A percentile compares a stretch with the other conserved stretches of the same genome.
Evolutionary conservation across 2,329 filamentous ascomycete genomes (phyloP).

Genomic region (Epichloe typhina): DNA sequence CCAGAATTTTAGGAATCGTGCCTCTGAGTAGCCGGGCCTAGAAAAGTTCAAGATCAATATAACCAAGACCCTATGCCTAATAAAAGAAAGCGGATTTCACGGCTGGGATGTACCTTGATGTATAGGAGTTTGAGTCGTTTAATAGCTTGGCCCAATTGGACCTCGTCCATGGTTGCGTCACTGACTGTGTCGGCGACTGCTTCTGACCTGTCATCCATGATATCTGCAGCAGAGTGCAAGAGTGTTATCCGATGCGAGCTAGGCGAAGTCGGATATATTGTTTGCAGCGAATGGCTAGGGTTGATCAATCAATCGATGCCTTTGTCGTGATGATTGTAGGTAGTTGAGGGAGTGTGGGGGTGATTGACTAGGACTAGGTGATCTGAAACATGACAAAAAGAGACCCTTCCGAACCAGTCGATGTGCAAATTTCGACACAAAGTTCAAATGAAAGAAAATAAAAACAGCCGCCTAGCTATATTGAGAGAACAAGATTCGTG

Average conservation of each 20-base stretch:
- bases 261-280: background rate
- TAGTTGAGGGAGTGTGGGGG: background rate
- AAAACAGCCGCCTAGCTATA: too few relatives aligned
- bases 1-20: slow-evolving; percentile 26
- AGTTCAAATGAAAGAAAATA: too few relatives aligned
- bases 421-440: too few relatives aligned
- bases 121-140: slow-evolving; percentile 40
- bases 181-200: background rate
- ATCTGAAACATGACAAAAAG: too few relatives aligned
- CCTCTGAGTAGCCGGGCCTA: slow-evolving; percentile 23
- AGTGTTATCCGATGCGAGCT: background rate
- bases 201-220: slow-evolving; percentile 4
- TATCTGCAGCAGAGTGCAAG: background rate
- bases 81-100: background rate
- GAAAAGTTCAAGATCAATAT: slow-evolving; percentile 9
- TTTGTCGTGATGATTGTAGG: background rate
- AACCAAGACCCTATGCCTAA: background rate
- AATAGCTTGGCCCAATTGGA: slow-evolving; percentile 35
- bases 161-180: slow-evolving; percentile 28
- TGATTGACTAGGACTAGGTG: too few relatives aligned
- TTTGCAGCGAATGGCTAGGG: background rate
- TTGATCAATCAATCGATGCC: background rate
- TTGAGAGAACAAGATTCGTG: too few relatives aligned
- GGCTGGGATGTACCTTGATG: slow-evolving; percentile 29
- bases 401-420: too few relatives aligned